Evolutionary conservation across 805 yeast species (phyloP).

Genomic region (Kluyveromyces wickerhamii): DNA sequence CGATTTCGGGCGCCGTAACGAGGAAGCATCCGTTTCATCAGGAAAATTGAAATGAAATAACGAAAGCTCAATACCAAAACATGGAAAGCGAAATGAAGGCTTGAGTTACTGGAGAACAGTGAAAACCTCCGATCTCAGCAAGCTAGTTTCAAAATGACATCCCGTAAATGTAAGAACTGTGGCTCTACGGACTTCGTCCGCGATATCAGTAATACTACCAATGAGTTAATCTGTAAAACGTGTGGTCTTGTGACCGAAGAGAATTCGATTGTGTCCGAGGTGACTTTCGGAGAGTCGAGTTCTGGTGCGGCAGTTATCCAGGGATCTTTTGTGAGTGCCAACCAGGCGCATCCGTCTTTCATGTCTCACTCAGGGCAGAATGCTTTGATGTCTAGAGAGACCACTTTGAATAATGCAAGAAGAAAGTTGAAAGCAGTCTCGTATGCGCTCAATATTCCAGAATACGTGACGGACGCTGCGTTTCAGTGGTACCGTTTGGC

Average conservation of each 20-base stretch:
- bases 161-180: slow-evolving; percentile 37
- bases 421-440: slow-evolving; percentile 76
- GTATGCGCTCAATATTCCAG: slow-evolving; percentile 68
- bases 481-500: slow-evolving; percentile 86
- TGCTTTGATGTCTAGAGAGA: slow-evolving; percentile 81
- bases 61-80: no score
- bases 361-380: slow-evolving; percentile 50
- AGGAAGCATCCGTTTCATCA: no score
- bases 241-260: slow-evolving; percentile 91
- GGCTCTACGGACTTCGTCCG: slow-evolving; percentile 45
- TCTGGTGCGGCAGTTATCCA: slow-evolving; percentile 94
- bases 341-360: slow-evolving; percentile 66
- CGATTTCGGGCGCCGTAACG: no score
- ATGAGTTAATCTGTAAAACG: slow-evolving; percentile 66
- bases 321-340: slow-evolving; percentile 87
- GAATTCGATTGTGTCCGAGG: slow-evolving; percentile 91
- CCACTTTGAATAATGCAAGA: slow-evolving; percentile 78
- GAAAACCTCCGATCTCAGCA: no score
- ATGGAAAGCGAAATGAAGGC: no score
- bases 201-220: slow-evolving; percentile 51
- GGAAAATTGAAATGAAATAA: no score
- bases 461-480: slow-evolving; percentile 78
- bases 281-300: slow-evolving; percentile 85
- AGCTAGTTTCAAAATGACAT: neutral
- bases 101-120: no score